Evolutionary conservation across 306 rosid species (phyloP).

Genomic region (Fragaria nilgerrensis): DNA sequence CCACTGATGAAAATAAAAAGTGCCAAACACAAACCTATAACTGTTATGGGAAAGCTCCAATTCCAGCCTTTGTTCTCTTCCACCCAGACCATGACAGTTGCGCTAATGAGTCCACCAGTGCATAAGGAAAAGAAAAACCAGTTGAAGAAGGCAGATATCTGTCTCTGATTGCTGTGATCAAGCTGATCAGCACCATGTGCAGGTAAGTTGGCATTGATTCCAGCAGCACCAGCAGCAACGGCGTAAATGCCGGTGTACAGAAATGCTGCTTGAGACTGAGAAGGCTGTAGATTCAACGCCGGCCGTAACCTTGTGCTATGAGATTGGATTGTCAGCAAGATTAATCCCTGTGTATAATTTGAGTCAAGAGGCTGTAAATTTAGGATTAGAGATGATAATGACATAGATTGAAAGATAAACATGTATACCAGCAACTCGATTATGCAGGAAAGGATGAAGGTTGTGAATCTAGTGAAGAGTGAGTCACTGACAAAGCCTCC

Average conservation of each 20-base stretch:
- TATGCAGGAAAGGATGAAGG: constrained; percentile 17
- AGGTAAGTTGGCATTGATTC: constrained; percentile 34
- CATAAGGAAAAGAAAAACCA: constrained; percentile 39
- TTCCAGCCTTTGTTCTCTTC: constrained; percentile 39
- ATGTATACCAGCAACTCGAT: constrained; percentile 25
- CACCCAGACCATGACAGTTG: constrained; percentile 39
- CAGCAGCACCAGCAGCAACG: constrained; percentile 33
- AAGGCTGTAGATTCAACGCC: constrained; percentile 4
- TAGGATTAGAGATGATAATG: not conserved
- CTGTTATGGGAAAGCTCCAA: constrained; percentile 24
- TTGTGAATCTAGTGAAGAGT: constrained; percentile 36
- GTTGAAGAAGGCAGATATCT: constrained; percentile 41
- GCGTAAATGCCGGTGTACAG: constrained; percentile 32
- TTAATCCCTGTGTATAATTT: constrained; percentile 23
- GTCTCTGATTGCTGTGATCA: constrained; percentile 26
- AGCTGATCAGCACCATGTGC: constrained; percentile 50
- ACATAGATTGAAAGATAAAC: not conserved
- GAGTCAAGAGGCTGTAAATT: not conserved
- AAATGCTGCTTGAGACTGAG: constrained; percentile 20
- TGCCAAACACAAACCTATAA: constrained; percentile 16
- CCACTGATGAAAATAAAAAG: constrained; percentile 26
- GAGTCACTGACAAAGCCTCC: constrained; percentile 45
- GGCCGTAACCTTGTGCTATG: not conserved
- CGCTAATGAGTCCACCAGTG: constrained; percentile 27
- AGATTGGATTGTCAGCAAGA: constrained; percentile 38